Evolutionary conservation across 768 basidiomycete genomes (phyloP).

Genomic region (Hygrocybe punicea): DNA sequence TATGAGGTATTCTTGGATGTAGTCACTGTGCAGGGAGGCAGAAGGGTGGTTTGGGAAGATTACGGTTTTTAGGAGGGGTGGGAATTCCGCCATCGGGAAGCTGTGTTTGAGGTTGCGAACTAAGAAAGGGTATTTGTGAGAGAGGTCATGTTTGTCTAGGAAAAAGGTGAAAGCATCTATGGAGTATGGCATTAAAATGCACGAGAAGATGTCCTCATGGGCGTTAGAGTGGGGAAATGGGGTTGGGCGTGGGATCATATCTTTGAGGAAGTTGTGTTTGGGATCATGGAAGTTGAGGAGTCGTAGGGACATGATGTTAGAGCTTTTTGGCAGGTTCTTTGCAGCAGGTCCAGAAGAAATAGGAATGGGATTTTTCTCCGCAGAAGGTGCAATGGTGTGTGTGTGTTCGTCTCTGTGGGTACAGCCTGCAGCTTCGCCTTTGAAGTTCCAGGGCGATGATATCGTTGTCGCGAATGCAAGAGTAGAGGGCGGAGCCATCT

Average conservation of each 20-base stretch:
- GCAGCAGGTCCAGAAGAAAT: too few species aligned
- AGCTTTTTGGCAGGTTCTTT: too few species aligned
- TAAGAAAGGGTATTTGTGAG: slow-evolving; percentile 8
- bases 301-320: background rate
- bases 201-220: slow-evolving; percentile 1
- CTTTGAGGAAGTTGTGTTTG: background rate
- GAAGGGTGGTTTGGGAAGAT: too few species aligned
- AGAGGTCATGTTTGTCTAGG: slow-evolving; percentile 8
- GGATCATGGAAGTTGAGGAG: background rate
- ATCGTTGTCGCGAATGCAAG: background rate
- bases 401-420: too few species aligned
- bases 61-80: too few species aligned
- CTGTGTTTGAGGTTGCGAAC: too few species aligned
- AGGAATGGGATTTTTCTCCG: too few species aligned
- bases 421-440: background rate
- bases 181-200: slow-evolving; percentile 18
- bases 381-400: too few species aligned
- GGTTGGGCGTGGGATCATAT: background rate
- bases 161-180: slow-evolving; percentile 10
- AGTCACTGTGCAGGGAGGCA: too few species aligned
- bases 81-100: too few species aligned
- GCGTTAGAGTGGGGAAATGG: background rate
- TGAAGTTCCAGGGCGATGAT: background rate
- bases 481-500: too few species aligned
- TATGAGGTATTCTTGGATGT: too few species aligned